Evolutionary conservation across 345 rosid genomes (phyloP).

Genomic region (Syzygium aromaticum): DNA sequence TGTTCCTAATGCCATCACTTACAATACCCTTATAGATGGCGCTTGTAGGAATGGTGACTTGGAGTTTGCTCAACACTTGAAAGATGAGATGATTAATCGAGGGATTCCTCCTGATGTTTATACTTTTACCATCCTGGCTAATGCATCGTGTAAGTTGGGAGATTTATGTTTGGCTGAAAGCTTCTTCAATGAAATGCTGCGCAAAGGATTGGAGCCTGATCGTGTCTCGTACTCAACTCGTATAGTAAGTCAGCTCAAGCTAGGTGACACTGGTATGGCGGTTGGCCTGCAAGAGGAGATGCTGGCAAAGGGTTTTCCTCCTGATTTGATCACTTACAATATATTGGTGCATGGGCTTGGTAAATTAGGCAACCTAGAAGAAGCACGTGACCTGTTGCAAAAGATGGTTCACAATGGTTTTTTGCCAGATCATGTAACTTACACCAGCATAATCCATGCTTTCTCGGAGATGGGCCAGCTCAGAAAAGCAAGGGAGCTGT

Average conservation of each 20-base stretch:
- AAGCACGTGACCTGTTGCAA: slow-evolving; percentile 32
- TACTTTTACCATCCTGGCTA: slow-evolving; percentile 58
- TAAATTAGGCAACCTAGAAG: slow-evolving; percentile 35
- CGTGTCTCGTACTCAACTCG: slow-evolving; percentile 37
- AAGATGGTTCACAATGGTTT: slow-evolving; percentile 39
- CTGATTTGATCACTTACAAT: slow-evolving; percentile 49
- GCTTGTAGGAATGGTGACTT: slow-evolving; percentile 52
- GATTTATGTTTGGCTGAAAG: slow-evolving; percentile 33
- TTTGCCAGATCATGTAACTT: slow-evolving; percentile 56
- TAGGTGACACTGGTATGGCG: slow-evolving; percentile 39
- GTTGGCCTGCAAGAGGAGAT: slow-evolving; percentile 55
- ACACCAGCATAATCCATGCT: slow-evolving; percentile 54
- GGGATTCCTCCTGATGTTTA: slow-evolving; percentile 47
- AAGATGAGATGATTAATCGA: slow-evolving; percentile 45
- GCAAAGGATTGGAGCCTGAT: slow-evolving; percentile 45
- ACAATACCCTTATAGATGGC: slow-evolving; percentile 60
- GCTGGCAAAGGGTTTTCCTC: slow-evolving; percentile 33
- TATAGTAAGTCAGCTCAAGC: slow-evolving; percentile 41
- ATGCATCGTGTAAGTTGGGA: slow-evolving; percentile 48
- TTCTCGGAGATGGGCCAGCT: slow-evolving; percentile 37
- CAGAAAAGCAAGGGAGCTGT: slow-evolving; percentile 39
- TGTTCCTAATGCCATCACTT: slow-evolving; percentile 41
- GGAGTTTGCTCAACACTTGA: slow-evolving; percentile 42
- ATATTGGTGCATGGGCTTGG: slow-evolving; percentile 42
- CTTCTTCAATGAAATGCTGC: slow-evolving; percentile 51